Conservation (phyloP, 441 rosid species). For the Mallotus japonicus region DNA sequence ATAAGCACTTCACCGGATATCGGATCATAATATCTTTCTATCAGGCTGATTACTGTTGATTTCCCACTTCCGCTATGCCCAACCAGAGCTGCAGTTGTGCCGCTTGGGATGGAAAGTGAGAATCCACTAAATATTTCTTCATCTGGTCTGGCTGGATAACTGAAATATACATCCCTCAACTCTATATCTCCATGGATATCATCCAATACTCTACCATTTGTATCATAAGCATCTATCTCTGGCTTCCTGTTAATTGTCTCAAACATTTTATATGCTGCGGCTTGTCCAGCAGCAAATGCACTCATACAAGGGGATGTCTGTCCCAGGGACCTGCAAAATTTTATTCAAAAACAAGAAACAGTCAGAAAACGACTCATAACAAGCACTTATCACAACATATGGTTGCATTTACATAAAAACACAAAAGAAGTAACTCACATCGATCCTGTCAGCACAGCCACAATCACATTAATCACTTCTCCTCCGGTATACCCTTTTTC, state of each 20-base stretch:
- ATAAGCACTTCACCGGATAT: slow-evolving; percentile 63
- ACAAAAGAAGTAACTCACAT: slow-evolving; percentile 40
- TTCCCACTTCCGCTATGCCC: slow-evolving; percentile 95
- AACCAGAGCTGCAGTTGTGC: slow-evolving; percentile 71
- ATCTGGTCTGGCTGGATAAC: slow-evolving; percentile 71
- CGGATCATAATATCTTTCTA: slow-evolving; percentile 85
- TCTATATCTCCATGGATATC: slow-evolving; percentile 62
- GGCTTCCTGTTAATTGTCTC: slow-evolving; percentile 75
- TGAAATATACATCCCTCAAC: slow-evolving; percentile 61
- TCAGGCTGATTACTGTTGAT: slow-evolving; percentile 69
- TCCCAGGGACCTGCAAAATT: slow-evolving; percentile 60
- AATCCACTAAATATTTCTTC: slow-evolving; percentile 72
- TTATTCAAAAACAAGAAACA: not conserved
- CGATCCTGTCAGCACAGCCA: slow-evolving; percentile 66
- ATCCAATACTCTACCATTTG: slow-evolving; percentile 40
- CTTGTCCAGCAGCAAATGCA: slow-evolving; percentile 78
- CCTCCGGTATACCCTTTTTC: slow-evolving; percentile 72
- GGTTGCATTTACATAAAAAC: not conserved
- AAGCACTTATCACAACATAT: too few relatives aligned
- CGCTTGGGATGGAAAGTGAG: slow-evolving; percentile 55
- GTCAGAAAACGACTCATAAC: not conserved
- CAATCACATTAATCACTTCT: slow-evolving; percentile 51
- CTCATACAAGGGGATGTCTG: slow-evolving; percentile 71
- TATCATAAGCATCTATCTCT: slow-evolving; percentile 63
- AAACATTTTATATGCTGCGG: slow-evolving; percentile 86